These are phyloP conservation scores for Penicillium dipodomyicola DNA, from an alignment of 495 filamentous ascomycete species.

Conservation along the genomic window DNA sequence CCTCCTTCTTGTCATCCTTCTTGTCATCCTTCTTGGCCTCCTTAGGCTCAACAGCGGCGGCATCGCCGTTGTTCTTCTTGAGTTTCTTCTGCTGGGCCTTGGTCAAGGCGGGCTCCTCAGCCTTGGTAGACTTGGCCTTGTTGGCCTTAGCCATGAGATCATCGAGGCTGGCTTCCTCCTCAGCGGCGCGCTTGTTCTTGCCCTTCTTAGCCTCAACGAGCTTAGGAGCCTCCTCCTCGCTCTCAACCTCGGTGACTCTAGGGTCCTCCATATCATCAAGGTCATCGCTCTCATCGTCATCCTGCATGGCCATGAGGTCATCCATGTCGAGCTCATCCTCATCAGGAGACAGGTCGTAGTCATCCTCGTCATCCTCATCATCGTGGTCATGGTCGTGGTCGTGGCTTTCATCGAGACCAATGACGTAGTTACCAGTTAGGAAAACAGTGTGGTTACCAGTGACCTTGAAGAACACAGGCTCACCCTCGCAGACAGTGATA, in stretches of 20 bases:
- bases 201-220: conserved; percentile 76
- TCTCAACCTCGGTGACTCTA: conserved; percentile 79
- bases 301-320: conserved; percentile 47
- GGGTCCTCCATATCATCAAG: conserved; percentile 77
- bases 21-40: conserved; percentile 49
- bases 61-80: conserved; percentile 94
- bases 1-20: conserved; percentile 49
- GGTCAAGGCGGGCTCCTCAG: conserved; percentile 64
- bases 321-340: conserved; percentile 61
- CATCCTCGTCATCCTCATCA: conserved; percentile 65
- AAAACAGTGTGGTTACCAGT: conserved; percentile 84
- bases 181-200: conserved; percentile 85
- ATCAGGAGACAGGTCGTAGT: conserved; percentile 79
- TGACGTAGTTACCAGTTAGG: conserved; percentile 93
- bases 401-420: conserved; percentile 53
- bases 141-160: conserved; percentile 72
- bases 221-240: conserved; percentile 79
- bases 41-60: conserved; percentile 54
- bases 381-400: conserved; percentile 54
- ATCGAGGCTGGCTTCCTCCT: conserved; percentile 63
- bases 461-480: conserved; percentile 87
- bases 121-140: conserved; percentile 54
- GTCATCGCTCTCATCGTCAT: conserved; percentile 78
- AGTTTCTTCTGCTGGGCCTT: conserved; percentile 99
- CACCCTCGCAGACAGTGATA: conserved; percentile 80